Evolutionary conservation across 2,329 filamentous ascomycete genomes (phyloP).

Genomic region (Triangularia setosa): DNA sequence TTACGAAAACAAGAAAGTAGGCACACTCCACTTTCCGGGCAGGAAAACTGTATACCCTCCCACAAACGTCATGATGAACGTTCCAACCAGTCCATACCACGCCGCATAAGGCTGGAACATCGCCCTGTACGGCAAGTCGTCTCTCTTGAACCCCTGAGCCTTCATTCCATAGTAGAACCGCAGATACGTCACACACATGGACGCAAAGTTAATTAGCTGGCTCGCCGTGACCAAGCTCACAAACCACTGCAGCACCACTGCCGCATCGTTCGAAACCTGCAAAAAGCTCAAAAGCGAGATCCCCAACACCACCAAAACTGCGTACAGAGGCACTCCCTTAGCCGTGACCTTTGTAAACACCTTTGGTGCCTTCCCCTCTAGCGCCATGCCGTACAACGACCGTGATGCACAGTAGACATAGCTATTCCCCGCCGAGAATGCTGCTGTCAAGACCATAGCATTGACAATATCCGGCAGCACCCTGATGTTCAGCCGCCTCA

Average conservation of each 20-base stretch:
- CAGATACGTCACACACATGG: constrained; percentile 44
- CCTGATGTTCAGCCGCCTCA: constrained; percentile 38
- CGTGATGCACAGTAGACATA: constrained; percentile 51
- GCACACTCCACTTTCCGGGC: constrained; percentile 30
- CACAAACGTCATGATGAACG: constrained; percentile 50
- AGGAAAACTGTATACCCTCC: constrained; percentile 51
- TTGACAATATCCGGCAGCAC: constrained; percentile 60
- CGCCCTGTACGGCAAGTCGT: constrained; percentile 45
- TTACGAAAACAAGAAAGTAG: constrained; percentile 33
- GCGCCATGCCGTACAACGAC: constrained; percentile 48
- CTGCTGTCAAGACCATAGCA: constrained; percentile 37
- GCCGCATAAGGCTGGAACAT: constrained; percentile 49
- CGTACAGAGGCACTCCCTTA: constrained; percentile 43
- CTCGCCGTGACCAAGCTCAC: constrained; percentile 35
- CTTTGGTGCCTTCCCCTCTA: constrained; percentile 44
- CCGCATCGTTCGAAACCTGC: constrained; percentile 35
- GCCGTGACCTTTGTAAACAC: constrained; percentile 39
- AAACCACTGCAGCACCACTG: constrained; percentile 39
- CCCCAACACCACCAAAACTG: constrained; percentile 32
- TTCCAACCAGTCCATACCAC: constrained; percentile 45
- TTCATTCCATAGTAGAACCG: constrained; percentile 50
- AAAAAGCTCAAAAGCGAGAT: constrained; percentile 37
- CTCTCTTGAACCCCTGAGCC: constrained; percentile 43
- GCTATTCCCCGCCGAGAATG: constrained; percentile 41
- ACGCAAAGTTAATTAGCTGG: constrained; percentile 41